Percentiles rank a stretch among this genome's conserved stretches.
phyloP scores from a whole-genome alignment of 73 alveolate genomes.

The Paramecium primaurelia region DNA sequence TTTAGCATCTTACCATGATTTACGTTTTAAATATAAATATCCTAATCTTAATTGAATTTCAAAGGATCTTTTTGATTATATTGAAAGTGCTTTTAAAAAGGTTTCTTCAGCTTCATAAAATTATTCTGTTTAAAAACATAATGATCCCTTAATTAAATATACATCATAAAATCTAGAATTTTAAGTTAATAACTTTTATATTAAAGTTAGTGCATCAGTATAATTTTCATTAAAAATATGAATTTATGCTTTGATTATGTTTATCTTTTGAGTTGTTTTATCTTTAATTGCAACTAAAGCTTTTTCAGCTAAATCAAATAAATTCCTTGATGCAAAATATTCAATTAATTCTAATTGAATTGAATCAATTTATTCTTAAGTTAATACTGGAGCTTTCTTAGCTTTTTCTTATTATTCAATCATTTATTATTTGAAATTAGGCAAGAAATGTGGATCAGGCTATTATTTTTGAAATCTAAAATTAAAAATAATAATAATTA shows the following conservation, averaged over 20 bases:
- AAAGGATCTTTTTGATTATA: neutral
- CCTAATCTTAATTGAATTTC: constrained; percentile 86
- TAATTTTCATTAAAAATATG: constrained; percentile 48
- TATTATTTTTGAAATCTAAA: constrained; percentile 37
- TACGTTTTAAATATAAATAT: constrained; percentile 71
- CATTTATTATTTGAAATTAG: constrained; percentile 38
- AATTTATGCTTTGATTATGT: constrained; percentile 37
- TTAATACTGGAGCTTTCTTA: constrained; percentile 56
- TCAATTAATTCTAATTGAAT: constrained; percentile 73
- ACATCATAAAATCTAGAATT: constrained; percentile 51
- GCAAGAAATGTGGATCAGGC: constrained; percentile 52
- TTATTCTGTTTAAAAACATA: constrained; percentile 53
- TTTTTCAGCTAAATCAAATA: constrained; percentile 68
- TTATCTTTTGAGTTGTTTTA: constrained; percentile 14
- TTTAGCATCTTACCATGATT: constrained; percentile 90
- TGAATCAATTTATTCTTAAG: constrained; percentile 63
- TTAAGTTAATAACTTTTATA: neutral
- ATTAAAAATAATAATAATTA: neutral
- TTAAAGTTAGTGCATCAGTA: neutral
- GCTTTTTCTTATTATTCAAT: constrained; percentile 51
- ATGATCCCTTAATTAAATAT: constrained; percentile 28
- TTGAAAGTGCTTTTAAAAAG: constrained; percentile 47
- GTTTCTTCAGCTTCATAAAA: constrained; percentile 60
- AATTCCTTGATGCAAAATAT: constrained; percentile 61
- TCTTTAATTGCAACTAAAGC: constrained; percentile 27